Evolutionary conservation across 257 asterid genomes (phyloP), one percentile per base, ranked within the genome.

Genomic region (Lantana camara): DNA sequence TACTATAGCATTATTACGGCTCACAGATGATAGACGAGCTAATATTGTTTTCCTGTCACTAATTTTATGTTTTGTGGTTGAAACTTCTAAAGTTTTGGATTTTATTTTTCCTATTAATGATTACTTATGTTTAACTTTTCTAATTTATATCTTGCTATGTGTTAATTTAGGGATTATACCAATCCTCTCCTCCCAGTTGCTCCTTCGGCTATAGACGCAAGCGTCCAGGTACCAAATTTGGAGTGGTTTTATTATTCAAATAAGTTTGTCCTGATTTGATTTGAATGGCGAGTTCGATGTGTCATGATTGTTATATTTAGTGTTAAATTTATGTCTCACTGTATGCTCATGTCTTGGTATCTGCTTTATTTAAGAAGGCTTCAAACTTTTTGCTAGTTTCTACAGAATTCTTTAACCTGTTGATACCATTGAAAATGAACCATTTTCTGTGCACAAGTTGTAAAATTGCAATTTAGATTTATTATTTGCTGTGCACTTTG

Each of bases 131-230:
- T 30, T 19, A 42, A 35, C 35, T 64, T 24, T 46, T 11, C 13
- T 66, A 42, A 24, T 35, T 17, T 7, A 29, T 50, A 9, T 42
- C 6, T 22, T 60, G 44, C 61, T 62, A 52, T 63, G 8, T 69
- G 15, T 35, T 53, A 35, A 57, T 73, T 50, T 62, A 86, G 95
- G 95, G 95, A 86, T 75, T 86, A 86, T 62, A 83, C 95, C 38
- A 86, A 83, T 73, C 91, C 90, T 53, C 63, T 42, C 58, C 91
- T 86, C 51, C 95, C 89, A 32, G 86, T 86, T 63, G 89, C 95
- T 24, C 89, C 86, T 42, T 86, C 95, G n/a, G 95, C 95, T 35
- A 81, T 83, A 53, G 95, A 83, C 60, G 77, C 91, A 48, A 79
- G 78, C 67, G 86, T 87, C 64, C 95, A 83, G 88, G 90, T 86